Conservation (phyloP, 1,139 yeast genomes). For the Geotrichum australiense region DNA sequence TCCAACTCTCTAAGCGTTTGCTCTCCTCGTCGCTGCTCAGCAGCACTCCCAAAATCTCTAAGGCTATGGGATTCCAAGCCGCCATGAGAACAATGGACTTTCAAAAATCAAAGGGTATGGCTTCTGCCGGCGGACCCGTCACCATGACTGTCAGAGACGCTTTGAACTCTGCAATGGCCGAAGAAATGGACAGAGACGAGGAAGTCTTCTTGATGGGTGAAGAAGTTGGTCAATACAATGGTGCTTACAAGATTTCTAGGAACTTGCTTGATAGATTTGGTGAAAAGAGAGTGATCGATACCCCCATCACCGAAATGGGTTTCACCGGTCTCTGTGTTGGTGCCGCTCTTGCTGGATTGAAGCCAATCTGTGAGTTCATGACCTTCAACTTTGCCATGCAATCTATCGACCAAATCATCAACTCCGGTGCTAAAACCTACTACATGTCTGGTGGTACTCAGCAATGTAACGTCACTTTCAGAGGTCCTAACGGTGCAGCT, state of each 20-base stretch:
- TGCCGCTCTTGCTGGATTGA: constrained; percentile 93
- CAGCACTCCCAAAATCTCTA: constrained; percentile 14
- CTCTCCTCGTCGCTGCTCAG: constrained; percentile 11
- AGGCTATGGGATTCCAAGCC: constrained; percentile 25
- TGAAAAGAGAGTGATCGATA: constrained; percentile 91
- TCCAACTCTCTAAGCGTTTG: constrained; percentile 13
- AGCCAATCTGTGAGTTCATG: constrained; percentile 98
- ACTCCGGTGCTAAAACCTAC: constrained; percentile 97
- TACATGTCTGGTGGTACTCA: constrained; percentile 99
- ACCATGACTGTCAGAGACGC: constrained; percentile 93
- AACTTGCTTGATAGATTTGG: constrained; percentile 96
- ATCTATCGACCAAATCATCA: constrained; percentile 95
- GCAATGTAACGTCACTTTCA: constrained; percentile 92
- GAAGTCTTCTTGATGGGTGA: constrained; percentile 95
- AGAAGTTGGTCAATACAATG: constrained; percentile 98
- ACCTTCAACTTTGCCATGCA: constrained; percentile 99
- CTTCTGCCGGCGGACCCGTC: constrained; percentile 30
- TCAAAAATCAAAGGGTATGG: constrained; percentile 24
- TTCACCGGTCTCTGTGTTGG: constrained; percentile 97
- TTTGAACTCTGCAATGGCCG: constrained; percentile 88
- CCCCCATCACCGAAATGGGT: constrained; percentile 99
- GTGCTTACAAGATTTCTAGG: constrained; percentile 96
- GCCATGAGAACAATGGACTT: constrained; percentile 28
- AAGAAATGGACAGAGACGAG: constrained; percentile 94
- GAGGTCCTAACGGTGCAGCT: constrained; percentile 99